These are phyloP conservation scores for Drosera spatulata DNA, from an alignment of 179 eudicot species.

Conservation along the genomic window DNA sequence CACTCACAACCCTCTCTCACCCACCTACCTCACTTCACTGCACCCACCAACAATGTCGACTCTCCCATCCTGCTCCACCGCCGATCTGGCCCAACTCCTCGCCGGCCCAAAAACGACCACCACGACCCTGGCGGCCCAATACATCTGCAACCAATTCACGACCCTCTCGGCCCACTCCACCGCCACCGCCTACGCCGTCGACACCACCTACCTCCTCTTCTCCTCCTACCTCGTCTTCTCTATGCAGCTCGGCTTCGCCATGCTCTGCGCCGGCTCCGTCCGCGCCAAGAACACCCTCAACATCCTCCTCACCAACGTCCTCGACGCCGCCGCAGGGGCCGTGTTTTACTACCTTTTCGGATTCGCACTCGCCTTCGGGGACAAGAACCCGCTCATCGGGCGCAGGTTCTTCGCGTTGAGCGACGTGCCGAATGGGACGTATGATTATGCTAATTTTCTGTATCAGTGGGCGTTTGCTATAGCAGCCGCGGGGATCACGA, in stretches of 20 bases:
- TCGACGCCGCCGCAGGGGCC: constrained; percentile 13
- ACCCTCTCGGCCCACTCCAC: constrained; percentile 7
- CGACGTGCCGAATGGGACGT: constrained; percentile 2
- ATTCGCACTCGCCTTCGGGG: constrained; percentile 16
- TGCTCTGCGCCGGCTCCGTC: constrained; percentile 21
- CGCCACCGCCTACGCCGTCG: constrained; percentile 12
- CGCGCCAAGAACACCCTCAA: constrained; percentile 23
- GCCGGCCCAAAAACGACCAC: constrained; percentile 10
- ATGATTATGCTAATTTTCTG: constrained; percentile 15
- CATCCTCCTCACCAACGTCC: constrained; percentile 17
- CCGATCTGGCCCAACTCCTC: constrained; percentile 11
- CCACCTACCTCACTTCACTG: too few species aligned
- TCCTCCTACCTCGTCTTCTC: constrained; percentile 25
- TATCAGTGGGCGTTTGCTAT: constrained; percentile 25
- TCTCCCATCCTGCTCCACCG: constrained; percentile 12
- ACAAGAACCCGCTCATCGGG: constrained; percentile 21
- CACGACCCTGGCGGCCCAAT: constrained; percentile 14
- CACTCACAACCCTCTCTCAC: too few species aligned
- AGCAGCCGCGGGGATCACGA: constrained; percentile 16
- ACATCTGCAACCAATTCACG: constrained; percentile 17
- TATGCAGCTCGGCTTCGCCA: constrained; percentile 20
- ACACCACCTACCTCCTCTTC: constrained; percentile 25
- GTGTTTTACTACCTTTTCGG: constrained; percentile 16
- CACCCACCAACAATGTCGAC: not conserved
- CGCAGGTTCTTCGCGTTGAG: constrained; percentile 15